These are phyloP conservation scores for Fusarium multiceps DNA, from an alignment of 2,329 filamentous ascomycete genomes.

Conservation along the genomic window DNA sequence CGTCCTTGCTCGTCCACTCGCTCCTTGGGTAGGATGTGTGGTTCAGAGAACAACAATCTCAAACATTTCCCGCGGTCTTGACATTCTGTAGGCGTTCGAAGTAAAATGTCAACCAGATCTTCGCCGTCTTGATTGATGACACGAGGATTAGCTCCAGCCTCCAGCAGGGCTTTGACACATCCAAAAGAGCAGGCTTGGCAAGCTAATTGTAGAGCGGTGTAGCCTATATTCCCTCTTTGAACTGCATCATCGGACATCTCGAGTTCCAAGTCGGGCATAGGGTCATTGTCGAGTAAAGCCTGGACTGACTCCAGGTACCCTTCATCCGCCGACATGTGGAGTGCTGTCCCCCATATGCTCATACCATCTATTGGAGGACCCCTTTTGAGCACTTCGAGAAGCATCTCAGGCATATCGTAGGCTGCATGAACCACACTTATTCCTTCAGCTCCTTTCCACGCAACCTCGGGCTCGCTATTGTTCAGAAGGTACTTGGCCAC, in stretches of 20 bases:
- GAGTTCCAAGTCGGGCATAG: not conserved
- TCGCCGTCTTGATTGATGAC: not conserved
- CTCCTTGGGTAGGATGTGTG: not conserved
- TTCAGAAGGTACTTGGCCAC: not conserved
- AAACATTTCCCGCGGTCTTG: not conserved
- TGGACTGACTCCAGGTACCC: not conserved
- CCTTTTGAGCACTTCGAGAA: not conserved
- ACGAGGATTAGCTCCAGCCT: not conserved
- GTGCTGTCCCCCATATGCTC: not conserved
- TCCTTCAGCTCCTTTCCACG: not conserved
- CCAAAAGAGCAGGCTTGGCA: not conserved
- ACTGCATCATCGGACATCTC: not conserved
- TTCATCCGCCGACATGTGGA: not conserved
- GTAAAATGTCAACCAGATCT: not conserved
- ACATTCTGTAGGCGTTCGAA: not conserved
- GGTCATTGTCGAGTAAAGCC: not conserved
- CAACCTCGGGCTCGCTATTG: not conserved
- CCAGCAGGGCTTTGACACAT: not conserved
- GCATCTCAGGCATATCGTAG: accelerated
- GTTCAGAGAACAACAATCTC: not conserved
- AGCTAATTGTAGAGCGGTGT: not conserved
- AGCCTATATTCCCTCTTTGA: not conserved
- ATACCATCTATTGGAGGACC: not conserved
- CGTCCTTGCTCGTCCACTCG: not conserved
- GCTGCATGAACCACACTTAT: not conserved